Evolutionary conservation across 768 basidiomycete species (phyloP).

Genomic region (Kwoniella sp.): DNA sequence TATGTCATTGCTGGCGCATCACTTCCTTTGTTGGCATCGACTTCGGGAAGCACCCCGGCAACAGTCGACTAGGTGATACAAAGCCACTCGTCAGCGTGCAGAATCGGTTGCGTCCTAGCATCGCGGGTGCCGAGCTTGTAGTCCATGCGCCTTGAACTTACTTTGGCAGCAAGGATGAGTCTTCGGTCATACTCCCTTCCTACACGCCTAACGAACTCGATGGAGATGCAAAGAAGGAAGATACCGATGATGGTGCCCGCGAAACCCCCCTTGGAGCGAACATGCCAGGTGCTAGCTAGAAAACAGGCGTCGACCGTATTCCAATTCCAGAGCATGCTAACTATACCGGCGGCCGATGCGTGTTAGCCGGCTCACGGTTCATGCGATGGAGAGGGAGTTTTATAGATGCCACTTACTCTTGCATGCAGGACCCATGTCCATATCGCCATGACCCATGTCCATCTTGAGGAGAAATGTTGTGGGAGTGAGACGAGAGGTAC

Average conservation of each 20-base stretch:
- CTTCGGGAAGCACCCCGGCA: not conserved
- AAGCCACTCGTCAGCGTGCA: not conserved
- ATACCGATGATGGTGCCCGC: constrained; percentile 54
- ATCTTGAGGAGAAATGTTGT: constrained; percentile 1
- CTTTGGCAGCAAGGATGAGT: constrained; percentile 30
- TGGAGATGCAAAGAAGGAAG: constrained; percentile 53
- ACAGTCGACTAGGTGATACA: not conserved
- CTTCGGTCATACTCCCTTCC: constrained; percentile 55
- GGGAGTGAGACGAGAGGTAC: not conserved
- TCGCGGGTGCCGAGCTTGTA: too few relatives aligned
- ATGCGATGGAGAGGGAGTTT: not conserved
- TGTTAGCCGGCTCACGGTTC: not conserved
- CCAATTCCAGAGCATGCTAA: constrained; percentile 56
- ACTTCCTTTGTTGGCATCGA: constrained; percentile 4
- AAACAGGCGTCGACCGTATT: constrained; percentile 55
- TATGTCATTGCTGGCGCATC: not conserved
- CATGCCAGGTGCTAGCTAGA: constrained; percentile 51
- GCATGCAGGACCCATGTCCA: constrained; percentile 24
- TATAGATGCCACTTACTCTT: constrained; percentile 19
- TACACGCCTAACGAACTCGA: constrained; percentile 51
- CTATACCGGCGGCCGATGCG: constrained; percentile 7
- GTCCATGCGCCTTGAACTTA: too few relatives aligned
- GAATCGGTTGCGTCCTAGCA: too few relatives aligned
- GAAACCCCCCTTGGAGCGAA: constrained; percentile 44
- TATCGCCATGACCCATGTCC: constrained; percentile 23